phyloP scores from a whole-genome alignment of 2,329 filamentous ascomycete species.

The Colletotrichum viniferum region DNA sequence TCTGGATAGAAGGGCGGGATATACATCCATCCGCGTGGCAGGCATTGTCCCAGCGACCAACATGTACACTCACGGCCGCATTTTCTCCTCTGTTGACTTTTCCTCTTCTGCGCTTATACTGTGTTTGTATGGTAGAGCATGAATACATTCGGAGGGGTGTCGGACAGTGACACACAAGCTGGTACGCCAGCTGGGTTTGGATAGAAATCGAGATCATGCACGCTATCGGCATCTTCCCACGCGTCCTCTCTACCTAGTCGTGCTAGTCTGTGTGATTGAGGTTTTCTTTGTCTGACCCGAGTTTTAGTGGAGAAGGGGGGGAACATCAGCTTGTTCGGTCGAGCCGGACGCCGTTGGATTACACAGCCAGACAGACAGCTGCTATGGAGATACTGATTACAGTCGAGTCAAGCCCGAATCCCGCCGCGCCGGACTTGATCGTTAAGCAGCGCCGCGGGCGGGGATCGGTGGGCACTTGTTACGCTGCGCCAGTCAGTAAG shows the following conservation, averaged over 20 bases:
- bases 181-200: not conserved
- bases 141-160: not conserved
- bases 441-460: not conserved
- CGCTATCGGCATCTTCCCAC: not conserved
- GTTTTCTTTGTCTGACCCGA: not conserved
- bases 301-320: not conserved
- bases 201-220: not conserved
- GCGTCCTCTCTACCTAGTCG: not conserved
- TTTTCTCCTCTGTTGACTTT: not conserved
- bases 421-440: not conserved
- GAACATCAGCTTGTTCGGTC: not conserved
- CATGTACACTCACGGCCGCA: not conserved
- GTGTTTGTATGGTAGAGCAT: not conserved
- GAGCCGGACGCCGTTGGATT: not conserved
- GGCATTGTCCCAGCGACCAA: not conserved
- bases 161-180: not conserved
- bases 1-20: not conserved
- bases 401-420: not conserved
- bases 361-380: not conserved
- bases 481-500: no score
- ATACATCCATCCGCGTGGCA: not conserved
- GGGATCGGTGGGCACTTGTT: not conserved
- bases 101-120: not conserved
- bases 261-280: not conserved
- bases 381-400: not conserved